Base-by-base conservation (phyloP, 1,284 basidiomycete species). In the Naganishia albida region DNA sequence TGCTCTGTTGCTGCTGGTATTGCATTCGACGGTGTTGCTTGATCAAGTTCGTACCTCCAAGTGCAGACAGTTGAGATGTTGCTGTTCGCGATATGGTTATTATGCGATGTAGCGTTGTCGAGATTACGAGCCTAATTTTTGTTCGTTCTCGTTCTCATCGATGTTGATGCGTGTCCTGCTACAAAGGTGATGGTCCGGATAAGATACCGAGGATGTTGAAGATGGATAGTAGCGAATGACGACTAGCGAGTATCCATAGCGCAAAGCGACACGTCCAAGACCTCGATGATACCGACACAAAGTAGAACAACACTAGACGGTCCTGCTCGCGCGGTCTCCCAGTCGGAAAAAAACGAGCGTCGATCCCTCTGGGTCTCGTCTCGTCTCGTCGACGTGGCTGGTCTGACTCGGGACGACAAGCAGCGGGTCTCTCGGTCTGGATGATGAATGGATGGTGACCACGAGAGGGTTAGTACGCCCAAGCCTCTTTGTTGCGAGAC, bases 261-360 rank as follows among this genome's bases (percentile, higher is more conserved):
- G 28, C 28, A 13, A 26, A 46, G n/a, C 16, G 44, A 26, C 3
- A 42, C 53, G 23, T 23, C 20, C 43, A 44, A 23, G 43, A 7
- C 28, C 49, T 48, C 34, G 2, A 2, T 49, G 39, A 20, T 46
- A 40, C 8, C 26, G 44, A n/a, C 18, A 4, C 28, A 38, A 18
- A n/a, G 6, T 39, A 8, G 23, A 28, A 60, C 30, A 16, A 18
- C 30, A 25, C 28, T 25, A 23, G 20, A 28, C 18, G 38, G 57
- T n/a, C 20, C 18, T 8, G 28, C 18, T 20, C 4, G 49, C 25
- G 25, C 26, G 20, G 26, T 51, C 25, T 39, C 30, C 30, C 46
- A 48, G 54, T 44, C 40, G 28, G 56, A 30, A 59, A 49, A 60
- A 60, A 50, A 60, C 46, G 57, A 60, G 34, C 46, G 57, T 60